These are phyloP conservation scores for Herpomyces periplanetae DNA, from an alignment of 2,329 filamentous ascomycete species.

Conservation along the genomic window DNA sequence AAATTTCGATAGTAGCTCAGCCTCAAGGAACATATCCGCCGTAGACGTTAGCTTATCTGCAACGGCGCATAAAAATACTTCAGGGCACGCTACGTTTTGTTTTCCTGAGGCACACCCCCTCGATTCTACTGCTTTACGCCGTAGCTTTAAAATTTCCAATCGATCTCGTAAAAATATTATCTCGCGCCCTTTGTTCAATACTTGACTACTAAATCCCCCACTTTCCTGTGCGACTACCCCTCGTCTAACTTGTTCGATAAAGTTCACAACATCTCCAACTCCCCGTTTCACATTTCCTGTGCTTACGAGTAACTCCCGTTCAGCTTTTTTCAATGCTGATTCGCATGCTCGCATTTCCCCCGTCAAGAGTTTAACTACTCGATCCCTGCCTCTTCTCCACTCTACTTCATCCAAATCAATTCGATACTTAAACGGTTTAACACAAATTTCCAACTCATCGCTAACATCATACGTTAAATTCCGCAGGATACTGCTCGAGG, in stretches of 20 bases:
- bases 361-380: constrained; percentile 40
- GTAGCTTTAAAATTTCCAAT: constrained; percentile 58
- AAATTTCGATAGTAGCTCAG: constrained; percentile 80
- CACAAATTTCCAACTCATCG: constrained; percentile 91
- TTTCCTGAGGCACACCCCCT: constrained; percentile 45
- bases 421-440: constrained; percentile 94
- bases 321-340: constrained; percentile 28
- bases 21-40: constrained; percentile 81
- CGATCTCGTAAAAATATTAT: constrained; percentile 76
- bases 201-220: constrained; percentile 58
- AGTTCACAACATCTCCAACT: constrained; percentile 50
- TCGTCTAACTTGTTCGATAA: constrained; percentile 58
- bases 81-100: constrained; percentile 88
- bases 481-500: constrained; percentile 54
- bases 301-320: constrained; percentile 29
- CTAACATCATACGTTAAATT: constrained; percentile 87
- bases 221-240: constrained; percentile 53
- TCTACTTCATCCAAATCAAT: constrained; percentile 75
- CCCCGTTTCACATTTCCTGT: constrained; percentile 56
- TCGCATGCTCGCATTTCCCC: constrained; percentile 57
- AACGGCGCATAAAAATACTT: constrained; percentile 88
- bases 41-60: constrained; percentile 78
- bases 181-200: constrained; percentile 54
- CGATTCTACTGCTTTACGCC: constrained; percentile 48
- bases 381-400: constrained; percentile 51